phyloP scores from a whole-genome alignment of 495 filamentous ascomycete genomes.

The Chaetomium cochliodes region DNA sequence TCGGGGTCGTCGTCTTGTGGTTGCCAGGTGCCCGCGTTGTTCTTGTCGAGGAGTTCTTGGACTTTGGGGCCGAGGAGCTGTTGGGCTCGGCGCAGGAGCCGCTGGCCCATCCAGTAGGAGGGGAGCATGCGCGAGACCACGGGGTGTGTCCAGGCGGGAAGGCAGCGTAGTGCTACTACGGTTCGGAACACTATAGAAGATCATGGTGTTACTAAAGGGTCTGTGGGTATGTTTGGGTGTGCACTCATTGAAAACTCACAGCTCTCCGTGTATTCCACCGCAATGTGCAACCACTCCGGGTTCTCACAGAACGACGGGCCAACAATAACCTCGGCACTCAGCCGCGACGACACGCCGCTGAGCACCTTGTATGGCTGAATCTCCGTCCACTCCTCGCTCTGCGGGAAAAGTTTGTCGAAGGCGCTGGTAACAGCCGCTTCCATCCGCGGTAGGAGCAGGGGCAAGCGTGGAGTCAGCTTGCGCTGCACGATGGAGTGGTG shows the following conservation, averaged over 20 bases:
- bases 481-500: not conserved
- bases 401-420: not conserved
- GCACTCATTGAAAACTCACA: not conserved
- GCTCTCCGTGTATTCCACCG: not conserved
- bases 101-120: not conserved
- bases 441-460: not conserved
- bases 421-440: not conserved
- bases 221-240: not conserved
- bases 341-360: not conserved
- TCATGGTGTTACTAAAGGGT: not conserved
- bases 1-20: not conserved
- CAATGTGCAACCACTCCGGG: not conserved
- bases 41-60: not conserved
- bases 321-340: not conserved
- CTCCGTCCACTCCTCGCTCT: not conserved
- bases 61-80: not conserved
- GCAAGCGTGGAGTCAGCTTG: not conserved
- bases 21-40: not conserved
- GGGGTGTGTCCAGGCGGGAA: not conserved
- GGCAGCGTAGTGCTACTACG: not conserved
- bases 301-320: not conserved
- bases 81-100: not conserved
- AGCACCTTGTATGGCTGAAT: not conserved
- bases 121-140: not conserved
- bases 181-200: not conserved